A percentile compares a stretch with the other conserved stretches of the same genome.
Evolutionary conservation across 257 asterid genomes (phyloP).

Genomic region (Plantago elongata): DNA sequence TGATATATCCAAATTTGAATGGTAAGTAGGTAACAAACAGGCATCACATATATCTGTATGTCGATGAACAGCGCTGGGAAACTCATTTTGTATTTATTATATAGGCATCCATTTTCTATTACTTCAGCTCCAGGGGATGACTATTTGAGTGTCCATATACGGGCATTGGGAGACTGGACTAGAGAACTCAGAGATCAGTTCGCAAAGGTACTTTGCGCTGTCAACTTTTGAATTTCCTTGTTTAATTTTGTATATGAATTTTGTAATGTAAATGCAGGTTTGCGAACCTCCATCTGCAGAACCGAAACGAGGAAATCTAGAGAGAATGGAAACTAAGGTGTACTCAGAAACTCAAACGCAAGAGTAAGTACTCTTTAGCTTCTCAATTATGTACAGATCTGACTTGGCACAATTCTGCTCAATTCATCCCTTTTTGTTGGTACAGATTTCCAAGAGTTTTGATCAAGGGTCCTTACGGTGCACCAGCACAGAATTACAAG

Average conservation of each 20-base stretch:
- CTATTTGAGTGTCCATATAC: constrained; percentile 76
- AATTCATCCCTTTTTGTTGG: neutral
- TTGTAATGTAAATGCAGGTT: constrained; percentile 35
- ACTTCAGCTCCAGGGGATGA: constrained; percentile 95
- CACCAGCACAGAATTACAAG: constrained; percentile 91
- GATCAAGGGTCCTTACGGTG: constrained; percentile 87
- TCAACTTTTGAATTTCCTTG: neutral
- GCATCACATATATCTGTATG: neutral
- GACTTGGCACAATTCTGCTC: neutral
- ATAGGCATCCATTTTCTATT: constrained; percentile 94
- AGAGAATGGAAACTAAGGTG: constrained; percentile 69
- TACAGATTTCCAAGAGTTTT: constrained; percentile 59
- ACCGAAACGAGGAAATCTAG: constrained; percentile 49
- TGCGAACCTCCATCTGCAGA: constrained; percentile 45
- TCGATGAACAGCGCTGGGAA: neutral
- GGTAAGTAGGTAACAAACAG: constrained; percentile 35
- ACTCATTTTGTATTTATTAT: neutral
- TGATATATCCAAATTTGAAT: constrained; percentile 66
- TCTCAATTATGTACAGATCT: neutral
- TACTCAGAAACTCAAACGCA: constrained; percentile 35
- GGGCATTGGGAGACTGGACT: constrained; percentile 89
- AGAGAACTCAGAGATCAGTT: constrained; percentile 65
- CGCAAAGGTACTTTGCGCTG: constrained; percentile 40
- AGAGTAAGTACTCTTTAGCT: constrained; percentile 34
- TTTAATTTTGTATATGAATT: neutral